Evolutionary conservation across 176 grass and related monocot genomes (phyloP), one percentile per base, ranked within the genome.

Genomic region (Alloteropsis semialata): DNA sequence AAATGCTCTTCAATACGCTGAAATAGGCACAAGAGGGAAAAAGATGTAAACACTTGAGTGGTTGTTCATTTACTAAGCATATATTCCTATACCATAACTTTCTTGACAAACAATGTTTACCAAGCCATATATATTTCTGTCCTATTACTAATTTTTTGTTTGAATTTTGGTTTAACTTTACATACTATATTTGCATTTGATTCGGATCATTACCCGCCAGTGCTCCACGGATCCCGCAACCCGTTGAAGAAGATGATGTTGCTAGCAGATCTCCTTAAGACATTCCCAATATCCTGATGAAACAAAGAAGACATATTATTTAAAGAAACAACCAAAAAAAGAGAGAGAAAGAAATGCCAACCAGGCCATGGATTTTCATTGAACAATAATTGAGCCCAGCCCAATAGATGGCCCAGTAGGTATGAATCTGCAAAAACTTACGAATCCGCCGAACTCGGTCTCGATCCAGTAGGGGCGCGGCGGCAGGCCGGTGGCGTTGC

Each of bases 211-310:
- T 53, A 94, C 89, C 92, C 89, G 49, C 89, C 87, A 2, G 77
- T 83, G 79, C 92, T 94, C 92, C 92, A 94, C 17, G 92, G 92
- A 85, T 94, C 92, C 18, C 89, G 82, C 22, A 94, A 84, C 4
- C 92, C 92, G 14, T 94, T 94, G 81, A 94, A 94, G 84, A 91
- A 91, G 69, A 91, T 1, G 77, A 94, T 94, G 81, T 94, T 91
- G 34, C 92, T 94, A 5, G 59, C 92, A 54, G 79, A 89, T n/a
- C 81, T 79, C 73, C 67, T 87, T 67, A 89, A 30, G 21, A 90
- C 89, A 27, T 84, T 84, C 5, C 8, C 57, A 59, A 89, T 91
- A 53, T 91, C 84, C 89, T 94, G 69, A 66, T 46, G 37, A 41
- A 37, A 77, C 8, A 50, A 28, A 78, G 6, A 22, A n/a, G 12